Percentiles rank a stretch among this genome's conserved stretches.
Evolutionary conservation across 495 filamentous ascomycete species (phyloP).

Genomic region (Geopyxis carbonaria): DNA sequence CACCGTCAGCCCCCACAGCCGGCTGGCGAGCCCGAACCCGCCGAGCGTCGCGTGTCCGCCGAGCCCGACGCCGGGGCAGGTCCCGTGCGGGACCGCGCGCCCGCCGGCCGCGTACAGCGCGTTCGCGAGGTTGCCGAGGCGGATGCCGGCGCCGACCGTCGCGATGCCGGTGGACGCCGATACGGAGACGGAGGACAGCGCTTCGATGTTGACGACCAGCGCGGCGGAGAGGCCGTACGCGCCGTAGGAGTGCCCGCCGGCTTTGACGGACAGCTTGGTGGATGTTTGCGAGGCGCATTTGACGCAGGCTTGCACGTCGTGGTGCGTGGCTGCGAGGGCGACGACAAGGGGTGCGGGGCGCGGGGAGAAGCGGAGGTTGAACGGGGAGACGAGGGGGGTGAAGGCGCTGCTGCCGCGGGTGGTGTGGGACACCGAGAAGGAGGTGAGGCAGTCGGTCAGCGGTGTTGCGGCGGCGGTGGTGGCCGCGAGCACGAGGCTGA

Average conservation of each 20-base stretch:
- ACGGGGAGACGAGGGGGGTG: neutral
- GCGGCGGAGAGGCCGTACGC: slow-evolving; percentile 7
- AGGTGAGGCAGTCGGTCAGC: slow-evolving; percentile 11
- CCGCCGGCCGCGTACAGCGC: slow-evolving; percentile 40
- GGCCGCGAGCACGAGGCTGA: slow-evolving; percentile 1
- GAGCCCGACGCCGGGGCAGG: slow-evolving; percentile 47
- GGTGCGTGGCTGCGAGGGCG: slow-evolving; percentile 2
- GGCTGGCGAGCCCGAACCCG: slow-evolving; percentile 42
- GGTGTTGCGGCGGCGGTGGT: slow-evolving; percentile 1
- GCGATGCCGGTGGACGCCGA: slow-evolving; percentile 39
- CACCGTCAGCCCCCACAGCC: slow-evolving; percentile 43
- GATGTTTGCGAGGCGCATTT: slow-evolving; percentile 6
- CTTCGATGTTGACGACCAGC: slow-evolving; percentile 37
- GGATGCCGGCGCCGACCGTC: slow-evolving; percentile 46
- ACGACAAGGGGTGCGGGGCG: slow-evolving; percentile 4
- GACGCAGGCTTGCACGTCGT: neutral
- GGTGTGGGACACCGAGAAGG: slow-evolving; percentile 1
- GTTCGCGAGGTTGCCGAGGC: slow-evolving; percentile 41
- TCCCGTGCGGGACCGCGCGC: slow-evolving; percentile 52
- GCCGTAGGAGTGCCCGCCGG: slow-evolving; percentile 14
- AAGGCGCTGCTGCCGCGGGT: slow-evolving; percentile 1
- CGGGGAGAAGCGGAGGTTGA: slow-evolving; percentile 10
- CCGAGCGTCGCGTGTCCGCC: slow-evolving; percentile 59
- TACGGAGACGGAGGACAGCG: slow-evolving; percentile 31
- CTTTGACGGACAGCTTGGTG: slow-evolving; percentile 3